Evolutionary conservation across 495 filamentous ascomycete genomes (phyloP).

Genomic region (Xylaria scruposa): DNA sequence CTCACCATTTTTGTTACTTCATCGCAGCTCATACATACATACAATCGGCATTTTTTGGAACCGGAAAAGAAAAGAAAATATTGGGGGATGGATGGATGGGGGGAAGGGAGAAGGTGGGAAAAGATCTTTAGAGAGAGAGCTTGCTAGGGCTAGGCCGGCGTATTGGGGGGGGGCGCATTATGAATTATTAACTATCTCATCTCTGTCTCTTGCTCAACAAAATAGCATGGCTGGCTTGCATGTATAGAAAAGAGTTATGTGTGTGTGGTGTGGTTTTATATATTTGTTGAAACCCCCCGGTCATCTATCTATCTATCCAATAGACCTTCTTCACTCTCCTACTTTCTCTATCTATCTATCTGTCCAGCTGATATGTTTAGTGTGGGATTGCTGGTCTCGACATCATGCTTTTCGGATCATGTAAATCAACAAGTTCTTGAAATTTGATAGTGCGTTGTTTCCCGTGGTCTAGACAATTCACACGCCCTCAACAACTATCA

Average conservation of each 20-base stretch:
- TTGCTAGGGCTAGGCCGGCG: background rate
- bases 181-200: background rate
- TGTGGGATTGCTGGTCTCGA: background rate
- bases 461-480: background rate
- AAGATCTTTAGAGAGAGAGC: background rate
- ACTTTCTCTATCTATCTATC: too few relatives aligned
- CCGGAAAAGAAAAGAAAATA: background rate
- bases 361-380: background rate
- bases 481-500: too few relatives aligned
- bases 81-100: too few relatives aligned
- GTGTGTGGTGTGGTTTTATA: background rate
- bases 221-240: background rate
- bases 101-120: too few relatives aligned
- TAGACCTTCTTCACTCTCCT: constrained; percentile 15
- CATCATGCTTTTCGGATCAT: background rate
- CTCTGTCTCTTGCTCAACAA: background rate
- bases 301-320: background rate
- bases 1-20: constrained; percentile 1
- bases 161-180: background rate
- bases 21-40: background rate
- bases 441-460: background rate
- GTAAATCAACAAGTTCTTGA: background rate
- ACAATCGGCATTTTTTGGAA: constrained; percentile 8
- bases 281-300: too few relatives aligned
- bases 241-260: background rate